Evolutionary conservation across 1,284 basidiomycete genomes (phyloP).

Genomic region (Cystobasidiaceae sp.): DNA sequence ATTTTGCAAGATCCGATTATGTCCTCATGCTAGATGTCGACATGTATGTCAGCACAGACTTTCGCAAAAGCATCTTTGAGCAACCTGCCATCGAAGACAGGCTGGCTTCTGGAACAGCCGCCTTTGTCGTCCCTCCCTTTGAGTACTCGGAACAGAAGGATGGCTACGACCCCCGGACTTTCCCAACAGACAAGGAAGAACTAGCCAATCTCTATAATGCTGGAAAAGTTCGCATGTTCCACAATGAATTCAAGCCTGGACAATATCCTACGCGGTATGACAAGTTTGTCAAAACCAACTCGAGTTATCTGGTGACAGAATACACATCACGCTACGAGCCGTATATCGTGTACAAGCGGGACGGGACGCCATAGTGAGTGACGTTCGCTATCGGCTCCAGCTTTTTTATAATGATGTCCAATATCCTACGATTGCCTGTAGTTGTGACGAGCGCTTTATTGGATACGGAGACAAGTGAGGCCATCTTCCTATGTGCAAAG

Average conservation of each 20-base stretch:
- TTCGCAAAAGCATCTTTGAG: conserved; percentile 55
- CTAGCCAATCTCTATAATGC: conserved; percentile 57
- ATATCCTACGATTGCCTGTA: no score
- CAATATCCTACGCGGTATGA: conserved; percentile 72
- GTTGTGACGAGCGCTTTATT: conserved; percentile 78
- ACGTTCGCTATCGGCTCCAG: no score
- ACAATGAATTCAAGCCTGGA: conserved; percentile 62
- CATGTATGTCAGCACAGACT: conserved; percentile 72
- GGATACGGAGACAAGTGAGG: conserved; percentile 78
- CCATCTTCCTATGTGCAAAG: no score
- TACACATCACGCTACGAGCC: conserved; percentile 78
- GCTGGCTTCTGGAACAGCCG: conserved; percentile 55
- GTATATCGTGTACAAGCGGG: conserved; percentile 69
- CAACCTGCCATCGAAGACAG: conserved; percentile 40
- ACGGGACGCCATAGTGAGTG: conserved; percentile 58
- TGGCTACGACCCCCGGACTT: conserved; percentile 55
- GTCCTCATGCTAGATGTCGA: conserved; percentile 84
- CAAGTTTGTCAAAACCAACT: conserved; percentile 58
- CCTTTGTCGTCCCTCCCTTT: conserved; percentile 70
- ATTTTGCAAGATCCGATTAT: conserved; percentile 70
- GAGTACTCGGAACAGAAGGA: conserved; percentile 62
- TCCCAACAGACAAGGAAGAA: conserved; percentile 63
- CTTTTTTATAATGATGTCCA: no score
- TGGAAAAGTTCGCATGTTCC: conserved; percentile 63
- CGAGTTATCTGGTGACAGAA: conserved; percentile 63